phyloP scores from a whole-genome alignment of 306 rosid species.

The Styphnolobium japonicum region DNA sequence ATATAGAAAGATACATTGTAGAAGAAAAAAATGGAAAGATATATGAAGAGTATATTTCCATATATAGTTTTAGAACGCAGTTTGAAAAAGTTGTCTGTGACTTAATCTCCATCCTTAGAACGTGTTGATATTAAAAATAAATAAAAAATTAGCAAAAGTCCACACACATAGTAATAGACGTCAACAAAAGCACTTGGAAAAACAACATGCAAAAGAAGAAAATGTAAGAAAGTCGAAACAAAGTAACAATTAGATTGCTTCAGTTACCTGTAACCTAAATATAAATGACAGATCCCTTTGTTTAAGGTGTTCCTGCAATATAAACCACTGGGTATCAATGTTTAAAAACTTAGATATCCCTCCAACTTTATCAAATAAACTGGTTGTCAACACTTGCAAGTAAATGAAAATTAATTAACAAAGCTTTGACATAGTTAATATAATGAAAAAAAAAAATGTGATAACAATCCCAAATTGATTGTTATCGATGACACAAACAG shows the following conservation, averaged over 20 bases:
- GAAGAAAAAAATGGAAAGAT: neutral
- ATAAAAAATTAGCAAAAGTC: neutral
- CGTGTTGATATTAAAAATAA: neutral
- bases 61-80: neutral
- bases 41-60: neutral
- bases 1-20: neutral
- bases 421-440: neutral
- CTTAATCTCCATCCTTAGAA: neutral
- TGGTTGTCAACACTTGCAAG: neutral
- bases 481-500: neutral
- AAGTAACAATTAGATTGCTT: neutral
- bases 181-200: neutral
- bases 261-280: slow-evolving; percentile 90
- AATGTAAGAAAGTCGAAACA: slow-evolving; percentile 12
- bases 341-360: slow-evolving; percentile 13
- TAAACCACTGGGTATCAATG: slow-evolving; percentile 23
- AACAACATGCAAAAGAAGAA: neutral
- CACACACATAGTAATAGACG: neutral
- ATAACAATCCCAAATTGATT: neutral
- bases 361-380: slow-evolving; percentile 17
- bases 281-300: slow-evolving; percentile 92
- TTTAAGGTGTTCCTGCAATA: slow-evolving; percentile 82
- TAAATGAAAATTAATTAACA: neutral
- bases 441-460: neutral
- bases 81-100: neutral